A percentile compares a stretch with the other conserved stretches of the same genome.
Conservation (phyloP, 148 eudicot genomes). For the Vaccinium corymbosum region DNA sequence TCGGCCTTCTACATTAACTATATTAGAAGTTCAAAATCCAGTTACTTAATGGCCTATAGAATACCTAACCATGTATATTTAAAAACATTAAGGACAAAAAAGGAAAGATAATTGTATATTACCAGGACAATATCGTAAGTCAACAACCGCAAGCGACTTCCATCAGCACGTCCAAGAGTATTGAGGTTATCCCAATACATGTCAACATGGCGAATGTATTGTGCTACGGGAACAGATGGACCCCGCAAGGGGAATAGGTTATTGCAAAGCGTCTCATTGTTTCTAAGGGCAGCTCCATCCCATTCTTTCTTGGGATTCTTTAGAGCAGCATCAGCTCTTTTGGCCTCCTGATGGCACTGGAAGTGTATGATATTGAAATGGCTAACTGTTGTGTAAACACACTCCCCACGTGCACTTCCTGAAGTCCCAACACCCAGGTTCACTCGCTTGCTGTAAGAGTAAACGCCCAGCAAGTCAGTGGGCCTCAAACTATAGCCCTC, state of each 20-base stretch:
- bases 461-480: conserved; percentile 77
- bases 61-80: background rate
- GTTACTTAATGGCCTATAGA: background rate
- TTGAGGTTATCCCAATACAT: conserved; percentile 95
- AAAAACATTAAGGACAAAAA: background rate
- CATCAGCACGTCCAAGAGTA: conserved; percentile 97
- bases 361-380: conserved; percentile 97
- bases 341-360: conserved; percentile 99
- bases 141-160: conserved; percentile 84
- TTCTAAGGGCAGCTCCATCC: conserved; percentile 97
- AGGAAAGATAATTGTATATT: conserved; percentile 18
- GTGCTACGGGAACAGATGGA: conserved; percentile 85
- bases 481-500: conserved; percentile 94
- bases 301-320: conserved; percentile 92
- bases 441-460: conserved; percentile 92
- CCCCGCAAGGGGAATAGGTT: conserved; percentile 87
- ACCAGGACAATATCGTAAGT: conserved; percentile 98
- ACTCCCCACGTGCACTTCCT: conserved; percentile 83
- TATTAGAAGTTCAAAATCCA: background rate
- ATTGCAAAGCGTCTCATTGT: conserved; percentile 94
- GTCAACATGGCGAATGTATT: conserved; percentile 80
- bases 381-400: conserved; percentile 95
- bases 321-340: conserved; percentile 92
- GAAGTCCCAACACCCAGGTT: conserved; percentile 83
- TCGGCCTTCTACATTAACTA: background rate